These are phyloP conservation scores for Phenoliferia sp. DNA, from an alignment of 1,284 basidiomycete species.

Conservation along the genomic window DNA sequence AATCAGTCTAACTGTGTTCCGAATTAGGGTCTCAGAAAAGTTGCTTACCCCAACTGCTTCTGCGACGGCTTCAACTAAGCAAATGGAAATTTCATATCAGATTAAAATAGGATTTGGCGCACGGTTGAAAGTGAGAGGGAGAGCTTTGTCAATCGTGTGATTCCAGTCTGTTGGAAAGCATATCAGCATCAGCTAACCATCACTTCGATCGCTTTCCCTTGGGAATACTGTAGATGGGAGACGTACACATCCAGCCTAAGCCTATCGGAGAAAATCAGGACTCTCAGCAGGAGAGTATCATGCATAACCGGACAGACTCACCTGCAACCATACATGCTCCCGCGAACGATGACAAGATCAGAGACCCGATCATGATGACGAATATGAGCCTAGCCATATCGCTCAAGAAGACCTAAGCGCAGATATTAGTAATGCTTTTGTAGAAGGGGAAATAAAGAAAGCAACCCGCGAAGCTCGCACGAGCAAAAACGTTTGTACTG, in stretches of 20 bases:
- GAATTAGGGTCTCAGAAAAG: neutral
- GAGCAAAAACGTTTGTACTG: neutral
- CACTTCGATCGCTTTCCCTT: too few species aligned
- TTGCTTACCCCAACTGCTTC: neutral
- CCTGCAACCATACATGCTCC: too few species aligned
- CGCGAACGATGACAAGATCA: neutral
- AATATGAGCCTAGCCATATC: neutral
- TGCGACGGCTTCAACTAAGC: too few species aligned
- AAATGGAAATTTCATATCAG: too few species aligned
- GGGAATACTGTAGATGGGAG: too few species aligned
- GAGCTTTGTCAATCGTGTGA: neutral
- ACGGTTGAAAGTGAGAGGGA: neutral
- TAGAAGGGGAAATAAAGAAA: too few species aligned
- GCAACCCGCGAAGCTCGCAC: neutral
- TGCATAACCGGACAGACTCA: too few species aligned
- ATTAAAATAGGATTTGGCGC: neutral
- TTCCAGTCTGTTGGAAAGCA: neutral
- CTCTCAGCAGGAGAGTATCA: too few species aligned
- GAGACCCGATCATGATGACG: neutral
- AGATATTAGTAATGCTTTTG: too few species aligned
- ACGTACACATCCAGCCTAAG: neutral
- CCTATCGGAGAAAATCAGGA: too few species aligned
- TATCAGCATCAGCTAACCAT: too few species aligned
- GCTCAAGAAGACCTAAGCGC: neutral
- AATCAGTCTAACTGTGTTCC: neutral